These are phyloP conservation scores for Trichoderma gracile DNA, from an alignment of 2,329 filamentous ascomycete genomes.

Conservation along the genomic window DNA sequence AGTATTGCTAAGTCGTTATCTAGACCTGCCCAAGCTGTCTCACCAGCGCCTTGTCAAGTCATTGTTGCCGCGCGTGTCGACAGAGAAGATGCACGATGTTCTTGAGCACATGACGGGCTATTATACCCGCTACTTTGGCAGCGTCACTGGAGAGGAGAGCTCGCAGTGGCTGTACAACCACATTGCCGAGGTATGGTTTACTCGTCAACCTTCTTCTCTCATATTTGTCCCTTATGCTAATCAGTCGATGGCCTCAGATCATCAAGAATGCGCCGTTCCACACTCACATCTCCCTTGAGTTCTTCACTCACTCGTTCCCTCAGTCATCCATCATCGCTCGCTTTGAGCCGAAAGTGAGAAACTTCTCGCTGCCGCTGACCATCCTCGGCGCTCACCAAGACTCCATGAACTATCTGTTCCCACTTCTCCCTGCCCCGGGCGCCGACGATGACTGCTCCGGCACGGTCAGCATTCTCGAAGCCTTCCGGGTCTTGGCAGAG, in stretches of 20 bases:
- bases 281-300: constrained; percentile 33
- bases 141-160: constrained; percentile 22
- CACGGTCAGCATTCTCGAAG: constrained; percentile 72
- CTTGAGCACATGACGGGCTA: constrained; percentile 62
- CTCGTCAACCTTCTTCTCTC: no score
- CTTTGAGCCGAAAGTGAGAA: constrained; percentile 49
- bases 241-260: constrained; percentile 29
- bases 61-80: constrained; percentile 59
- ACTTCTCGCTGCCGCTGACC: constrained; percentile 30
- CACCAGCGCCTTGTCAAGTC: constrained; percentile 58
- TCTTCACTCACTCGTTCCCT: constrained; percentile 67
- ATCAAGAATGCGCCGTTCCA: constrained; percentile 40
- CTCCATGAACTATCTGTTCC: constrained; percentile 71
- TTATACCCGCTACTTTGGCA: constrained; percentile 58
- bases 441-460: constrained; percentile 74
- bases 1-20: not conserved
- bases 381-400: constrained; percentile 69
- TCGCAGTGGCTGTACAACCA: constrained; percentile 21
- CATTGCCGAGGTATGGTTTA: constrained; percentile 33
- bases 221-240: not conserved
- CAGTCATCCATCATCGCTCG: constrained; percentile 72
- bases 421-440: constrained; percentile 67
- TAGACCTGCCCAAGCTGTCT: constrained; percentile 39
- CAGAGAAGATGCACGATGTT: constrained; percentile 64
- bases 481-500: constrained; percentile 63